phyloP scores from a whole-genome alignment of 73 alveolate species.

The Paramecium bursaria region DNA sequence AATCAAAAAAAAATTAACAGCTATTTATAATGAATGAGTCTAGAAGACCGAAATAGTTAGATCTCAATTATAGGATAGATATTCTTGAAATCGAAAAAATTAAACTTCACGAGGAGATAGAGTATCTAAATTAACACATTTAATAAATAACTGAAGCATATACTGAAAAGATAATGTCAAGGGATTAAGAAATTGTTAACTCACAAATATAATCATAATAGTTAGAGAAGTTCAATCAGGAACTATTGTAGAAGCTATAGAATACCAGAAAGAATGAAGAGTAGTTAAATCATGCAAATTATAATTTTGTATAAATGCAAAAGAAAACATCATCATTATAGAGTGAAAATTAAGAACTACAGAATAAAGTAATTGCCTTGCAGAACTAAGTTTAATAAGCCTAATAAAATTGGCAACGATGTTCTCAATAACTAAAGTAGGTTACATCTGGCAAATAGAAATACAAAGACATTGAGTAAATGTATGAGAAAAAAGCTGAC shows the following conservation, averaged over 20 bases:
- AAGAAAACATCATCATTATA: background rate
- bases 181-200: slow-evolving; percentile 30
- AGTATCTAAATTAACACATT: slow-evolving; percentile 18
- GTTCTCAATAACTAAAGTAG: slow-evolving; percentile 6
- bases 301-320: slow-evolving; percentile 1
- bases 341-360: slow-evolving; percentile 12
- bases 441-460: background rate
- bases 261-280: slow-evolving; percentile 25
- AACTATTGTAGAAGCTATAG: background rate
- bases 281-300: slow-evolving; percentile 40
- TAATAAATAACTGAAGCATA: slow-evolving; percentile 4
- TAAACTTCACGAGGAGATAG: slow-evolving; percentile 38
- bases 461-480: slow-evolving; percentile 2
- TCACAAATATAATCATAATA: background rate
- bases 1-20: too few relatives aligned
- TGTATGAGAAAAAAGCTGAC: background rate
- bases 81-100: slow-evolving; percentile 44
- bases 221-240: slow-evolving; percentile 19
- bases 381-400: background rate
- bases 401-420: slow-evolving; percentile 39
- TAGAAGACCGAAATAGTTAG: too few relatives aligned
- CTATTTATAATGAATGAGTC: too few relatives aligned
- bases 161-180: slow-evolving; percentile 24
- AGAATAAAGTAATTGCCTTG: background rate
- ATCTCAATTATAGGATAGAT: slow-evolving; percentile 18